Evolutionary conservation across 345 rosid species (phyloP).

Genomic region (Rubroshorea leprosula): DNA sequence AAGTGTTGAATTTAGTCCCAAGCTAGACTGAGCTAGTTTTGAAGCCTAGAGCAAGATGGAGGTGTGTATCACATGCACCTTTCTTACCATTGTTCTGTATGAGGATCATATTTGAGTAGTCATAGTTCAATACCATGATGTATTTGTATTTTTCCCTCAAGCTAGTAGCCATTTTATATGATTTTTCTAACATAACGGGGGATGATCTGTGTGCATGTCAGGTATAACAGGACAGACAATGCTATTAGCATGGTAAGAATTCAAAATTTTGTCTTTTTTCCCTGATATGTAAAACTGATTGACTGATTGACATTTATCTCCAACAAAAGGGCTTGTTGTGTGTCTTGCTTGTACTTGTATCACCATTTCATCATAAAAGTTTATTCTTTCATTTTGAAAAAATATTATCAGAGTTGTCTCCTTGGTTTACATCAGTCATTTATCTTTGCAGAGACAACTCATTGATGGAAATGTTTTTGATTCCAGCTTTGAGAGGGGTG

Average conservation of each 20-base stretch:
- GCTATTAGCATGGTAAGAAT: too few species aligned
- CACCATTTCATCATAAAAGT: not conserved
- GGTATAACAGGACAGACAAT: too few species aligned
- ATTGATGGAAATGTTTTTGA: slow-evolving; percentile 94
- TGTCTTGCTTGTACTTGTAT: not conserved
- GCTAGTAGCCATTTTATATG: too few species aligned
- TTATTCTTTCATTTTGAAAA: not conserved
- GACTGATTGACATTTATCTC: too few species aligned
- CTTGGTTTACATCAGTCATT: slow-evolving; percentile 6
- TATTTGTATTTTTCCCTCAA: too few species aligned
- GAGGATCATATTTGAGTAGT: not conserved
- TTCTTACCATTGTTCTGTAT: not conserved
- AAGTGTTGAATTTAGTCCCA: not conserved
- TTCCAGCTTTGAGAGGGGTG: slow-evolving; percentile 95
- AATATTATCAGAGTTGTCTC: not conserved
- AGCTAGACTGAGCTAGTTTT: not conserved
- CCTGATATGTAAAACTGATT: too few species aligned
- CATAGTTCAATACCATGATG: too few species aligned
- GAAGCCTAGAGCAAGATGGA: not conserved
- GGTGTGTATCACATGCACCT: not conserved
- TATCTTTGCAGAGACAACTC: slow-evolving; percentile 62
- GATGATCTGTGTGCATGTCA: too few species aligned
- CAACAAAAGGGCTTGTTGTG: too few species aligned
- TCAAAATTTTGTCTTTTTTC: too few species aligned
- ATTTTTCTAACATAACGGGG: too few species aligned